Evolutionary conservation across 371 early-diverging fungal species (phyloP), one percentile per base, ranked within the genome.

Genomic region (Sporodiniella umbellata): DNA sequence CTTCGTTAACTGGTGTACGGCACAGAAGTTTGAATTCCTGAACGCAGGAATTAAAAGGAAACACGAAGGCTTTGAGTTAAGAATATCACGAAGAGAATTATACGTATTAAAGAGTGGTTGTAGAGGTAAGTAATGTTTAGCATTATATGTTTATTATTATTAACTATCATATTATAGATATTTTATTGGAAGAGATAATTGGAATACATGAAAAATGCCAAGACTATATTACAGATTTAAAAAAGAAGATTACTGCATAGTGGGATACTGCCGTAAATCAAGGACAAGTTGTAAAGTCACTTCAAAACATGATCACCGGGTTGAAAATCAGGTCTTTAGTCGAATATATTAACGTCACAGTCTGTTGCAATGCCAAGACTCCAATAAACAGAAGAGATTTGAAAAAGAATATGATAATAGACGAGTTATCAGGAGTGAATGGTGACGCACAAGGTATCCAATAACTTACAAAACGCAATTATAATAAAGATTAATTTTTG

Each of bases 381-480:
- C 42, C 37, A 0, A 51, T 51, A 12, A n/a, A 30, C 18, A 51
- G 17, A 57, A 45, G 48, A 46, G 51, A 57, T 42, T 28, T 57
- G 35, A 57, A 57, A 18, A 57, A 49, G 23, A 55, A 44, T 11
- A 38, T 28, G 19, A 49, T 44, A 43, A 35, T 55, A 30, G 33
- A 15, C 24, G 31, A 49, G 39, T 44, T 49, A 30, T 49, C 37
- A 55, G 56, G 24, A 26, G 49, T 49, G 30, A 23, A 8, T 45
- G 56, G 56, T 44, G 39, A 55, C 38, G 44, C 56, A 15, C 45
- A 55, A 55, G 56, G 48, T 49, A 55, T 31, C 21, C 50, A 48
- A 56, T 45, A 49, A 49, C 56, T 54, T 54, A 48, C 28, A 54
- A 21, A 54, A 48, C 4, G 35, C 26, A 54, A 35, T 42, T 55